These are phyloP conservation scores for Xerocomus spinulosus DNA, from an alignment of 768 basidiomycete genomes.

Conservation along the genomic window DNA sequence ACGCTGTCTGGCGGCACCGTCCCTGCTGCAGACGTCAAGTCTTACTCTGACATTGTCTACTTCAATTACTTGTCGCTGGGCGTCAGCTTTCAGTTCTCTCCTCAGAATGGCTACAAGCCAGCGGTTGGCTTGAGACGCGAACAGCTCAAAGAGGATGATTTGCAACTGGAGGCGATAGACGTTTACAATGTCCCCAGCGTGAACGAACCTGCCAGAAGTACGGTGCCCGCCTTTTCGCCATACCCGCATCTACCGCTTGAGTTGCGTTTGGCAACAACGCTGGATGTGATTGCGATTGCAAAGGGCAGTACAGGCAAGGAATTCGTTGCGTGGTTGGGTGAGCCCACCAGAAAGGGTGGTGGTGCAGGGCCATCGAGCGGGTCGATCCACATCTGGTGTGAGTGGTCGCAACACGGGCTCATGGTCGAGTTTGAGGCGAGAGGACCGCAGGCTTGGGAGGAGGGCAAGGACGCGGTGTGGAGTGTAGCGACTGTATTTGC, in stretches of 20 bases:
- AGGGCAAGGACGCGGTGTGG: constrained; percentile 79
- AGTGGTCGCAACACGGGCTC: constrained; percentile 78
- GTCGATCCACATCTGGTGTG: constrained; percentile 90
- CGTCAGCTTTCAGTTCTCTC: constrained; percentile 74
- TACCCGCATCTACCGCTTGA: constrained; percentile 54
- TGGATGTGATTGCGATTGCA: constrained; percentile 40
- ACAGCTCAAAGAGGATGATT: constrained; percentile 46
- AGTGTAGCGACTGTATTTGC: constrained; percentile 68
- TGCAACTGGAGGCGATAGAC: constrained; percentile 70
- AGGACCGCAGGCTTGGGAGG: constrained; percentile 84
- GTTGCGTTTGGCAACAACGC: constrained; percentile 39
- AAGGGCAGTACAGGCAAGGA: constrained; percentile 66
- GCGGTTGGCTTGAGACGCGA: constrained; percentile 39
- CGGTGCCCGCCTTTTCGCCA: constrained; percentile 44
- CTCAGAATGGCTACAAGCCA: constrained; percentile 60
- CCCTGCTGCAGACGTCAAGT: constrained; percentile 59
- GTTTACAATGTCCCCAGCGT: constrained; percentile 63
- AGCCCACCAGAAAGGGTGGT: constrained; percentile 89
- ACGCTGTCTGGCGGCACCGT: constrained; percentile 27
- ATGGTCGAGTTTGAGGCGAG: constrained; percentile 83
- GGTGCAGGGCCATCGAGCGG: constrained; percentile 80
- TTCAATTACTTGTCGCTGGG: constrained; percentile 80
- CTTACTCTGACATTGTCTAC: constrained; percentile 81
- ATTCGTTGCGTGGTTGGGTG: constrained; percentile 70
- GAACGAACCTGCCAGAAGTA: constrained; percentile 30